Percentiles rank a stretch among this genome's conserved stretches.
These are phyloP conservation scores for Nakaseomyces glabratus DNA, from an alignment of 1,139 yeast genomes.

Conservation along the genomic window DNA sequence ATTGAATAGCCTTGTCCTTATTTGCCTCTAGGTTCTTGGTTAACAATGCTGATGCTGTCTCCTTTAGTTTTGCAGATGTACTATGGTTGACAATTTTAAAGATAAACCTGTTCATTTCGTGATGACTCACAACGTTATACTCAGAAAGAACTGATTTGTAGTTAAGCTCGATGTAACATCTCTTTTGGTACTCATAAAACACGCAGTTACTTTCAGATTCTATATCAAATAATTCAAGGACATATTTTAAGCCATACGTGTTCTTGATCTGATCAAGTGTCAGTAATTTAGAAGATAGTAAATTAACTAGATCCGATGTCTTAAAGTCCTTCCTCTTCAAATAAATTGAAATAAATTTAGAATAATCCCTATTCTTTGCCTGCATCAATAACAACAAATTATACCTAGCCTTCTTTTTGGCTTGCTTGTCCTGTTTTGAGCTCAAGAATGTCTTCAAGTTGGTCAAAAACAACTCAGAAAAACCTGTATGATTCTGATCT, in stretches of 20 bases:
- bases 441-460: slow-evolving; percentile 22
- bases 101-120: slow-evolving; percentile 13
- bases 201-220: slow-evolving; percentile 11
- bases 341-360: slow-evolving; percentile 27
- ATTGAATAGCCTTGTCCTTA: slow-evolving; percentile 7
- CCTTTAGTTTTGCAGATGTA: slow-evolving; percentile 14
- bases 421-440: slow-evolving; percentile 7
- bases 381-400: slow-evolving; percentile 21
- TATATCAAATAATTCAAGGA: slow-evolving; percentile 1
- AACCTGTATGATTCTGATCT: slow-evolving; percentile 15
- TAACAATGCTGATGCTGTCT: slow-evolving; percentile 13
- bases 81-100: slow-evolving; percentile 19
- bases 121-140: slow-evolving; percentile 11
- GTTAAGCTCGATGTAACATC: slow-evolving; percentile 20
- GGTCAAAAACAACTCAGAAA: slow-evolving; percentile 27
- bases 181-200: slow-evolving; percentile 20
- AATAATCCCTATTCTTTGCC: slow-evolving; percentile 22
- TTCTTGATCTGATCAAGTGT: slow-evolving; percentile 25
- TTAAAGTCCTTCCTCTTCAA: slow-evolving; percentile 26
- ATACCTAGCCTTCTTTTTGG: slow-evolving; percentile 14
- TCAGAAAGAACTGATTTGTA: slow-evolving; percentile 15
- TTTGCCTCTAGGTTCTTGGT: slow-evolving; percentile 12
- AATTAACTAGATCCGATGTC: slow-evolving; percentile 16
- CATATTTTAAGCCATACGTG: slow-evolving; percentile 17
- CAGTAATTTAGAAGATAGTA: slow-evolving; percentile 24